These are phyloP conservation scores for Podila epicladia DNA, from an alignment of 192 early-diverging fungal genomes.

Conservation along the genomic window DNA sequence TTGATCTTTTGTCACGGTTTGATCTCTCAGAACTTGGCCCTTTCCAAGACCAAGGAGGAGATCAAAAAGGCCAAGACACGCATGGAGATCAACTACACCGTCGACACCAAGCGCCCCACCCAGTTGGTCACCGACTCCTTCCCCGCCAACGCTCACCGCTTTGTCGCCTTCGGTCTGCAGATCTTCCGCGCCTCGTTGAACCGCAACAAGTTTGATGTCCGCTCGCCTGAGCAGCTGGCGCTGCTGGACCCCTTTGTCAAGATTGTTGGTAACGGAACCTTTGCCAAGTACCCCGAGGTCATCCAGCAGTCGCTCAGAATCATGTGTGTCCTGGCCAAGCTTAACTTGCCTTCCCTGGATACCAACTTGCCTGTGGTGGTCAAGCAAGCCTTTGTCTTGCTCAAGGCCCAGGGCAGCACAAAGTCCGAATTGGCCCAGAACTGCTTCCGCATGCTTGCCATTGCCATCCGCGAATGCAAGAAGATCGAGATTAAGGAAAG, in stretches of 20 bases:
- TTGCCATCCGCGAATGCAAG: constrained; percentile 81
- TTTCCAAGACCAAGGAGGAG: constrained; percentile 73
- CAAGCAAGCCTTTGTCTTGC: constrained; percentile 80
- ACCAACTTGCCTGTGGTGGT: constrained; percentile 76
- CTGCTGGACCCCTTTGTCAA: constrained; percentile 86
- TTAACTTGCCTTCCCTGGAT: constrained; percentile 77
- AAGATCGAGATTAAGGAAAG: constrained; percentile 72
- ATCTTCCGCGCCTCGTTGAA: constrained; percentile 79
- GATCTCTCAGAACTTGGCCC: constrained; percentile 85
- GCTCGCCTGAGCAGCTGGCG: constrained; percentile 65
- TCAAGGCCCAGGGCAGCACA: constrained; percentile 69
- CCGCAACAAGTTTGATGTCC: constrained; percentile 65
- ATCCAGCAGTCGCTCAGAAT: constrained; percentile 76
- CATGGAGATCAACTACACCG: constrained; percentile 74
- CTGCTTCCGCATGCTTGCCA: constrained; percentile 84
- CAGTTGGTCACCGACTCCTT: constrained; percentile 74
- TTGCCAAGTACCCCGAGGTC: constrained; percentile 81
- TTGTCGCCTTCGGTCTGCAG: constrained; percentile 94
- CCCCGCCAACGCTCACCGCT: constrained; percentile 86
- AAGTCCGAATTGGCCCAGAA: constrained; percentile 78
- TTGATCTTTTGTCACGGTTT: constrained; percentile 87
- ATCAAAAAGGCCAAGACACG: constrained; percentile 59
- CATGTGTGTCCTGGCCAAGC: constrained; percentile 74
- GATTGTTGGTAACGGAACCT: constrained; percentile 83
- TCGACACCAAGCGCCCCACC: constrained; percentile 75